These are phyloP conservation scores for Tricholoma hemisulphureum DNA, from an alignment of 768 basidiomycete genomes.

Conservation along the genomic window DNA sequence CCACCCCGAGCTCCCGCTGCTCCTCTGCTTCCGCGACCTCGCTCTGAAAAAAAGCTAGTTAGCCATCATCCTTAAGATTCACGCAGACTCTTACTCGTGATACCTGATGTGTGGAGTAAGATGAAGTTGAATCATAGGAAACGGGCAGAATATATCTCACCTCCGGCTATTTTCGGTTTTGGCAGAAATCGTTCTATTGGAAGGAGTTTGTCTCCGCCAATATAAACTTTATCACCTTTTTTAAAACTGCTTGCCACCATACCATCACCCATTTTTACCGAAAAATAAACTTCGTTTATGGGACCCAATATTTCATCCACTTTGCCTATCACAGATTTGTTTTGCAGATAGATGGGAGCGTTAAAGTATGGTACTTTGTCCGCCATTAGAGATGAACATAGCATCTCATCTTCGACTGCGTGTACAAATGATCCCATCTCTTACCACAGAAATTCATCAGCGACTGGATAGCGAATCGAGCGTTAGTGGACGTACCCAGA, in stretches of 20 bases:
- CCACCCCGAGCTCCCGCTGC: constrained; percentile 37
- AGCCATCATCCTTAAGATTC: constrained; percentile 7
- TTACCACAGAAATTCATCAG: constrained; percentile 30
- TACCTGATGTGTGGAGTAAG: constrained; percentile 32
- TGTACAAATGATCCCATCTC: constrained; percentile 93
- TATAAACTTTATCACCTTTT: constrained; percentile 97
- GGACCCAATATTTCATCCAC: constrained; percentile 99
- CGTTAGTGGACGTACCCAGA: constrained; percentile 49
- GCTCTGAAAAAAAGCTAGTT: constrained; percentile 27
- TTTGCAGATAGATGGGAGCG: constrained; percentile 95
- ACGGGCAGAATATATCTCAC: constrained; percentile 30
- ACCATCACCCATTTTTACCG: constrained; percentile 94
- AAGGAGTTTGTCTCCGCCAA: constrained; percentile 94
- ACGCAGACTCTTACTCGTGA: constrained; percentile 42
- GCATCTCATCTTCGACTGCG: constrained; percentile 97
- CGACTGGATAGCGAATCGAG: background rate
- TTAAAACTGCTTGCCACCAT: constrained; percentile 96
- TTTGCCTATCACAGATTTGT: constrained; percentile 94
- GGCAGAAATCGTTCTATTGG: constrained; percentile 97
- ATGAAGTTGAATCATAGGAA: constrained; percentile 3
- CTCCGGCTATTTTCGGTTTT: constrained; percentile 85
- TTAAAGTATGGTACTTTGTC: constrained; percentile 99
- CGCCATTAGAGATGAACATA: constrained; percentile 79
- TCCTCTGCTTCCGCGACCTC: constrained; percentile 42
- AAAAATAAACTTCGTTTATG: constrained; percentile 98